Evolutionary conservation across 2,329 filamentous ascomycete genomes (phyloP).

Genomic region (Geosmithia morbida): DNA sequence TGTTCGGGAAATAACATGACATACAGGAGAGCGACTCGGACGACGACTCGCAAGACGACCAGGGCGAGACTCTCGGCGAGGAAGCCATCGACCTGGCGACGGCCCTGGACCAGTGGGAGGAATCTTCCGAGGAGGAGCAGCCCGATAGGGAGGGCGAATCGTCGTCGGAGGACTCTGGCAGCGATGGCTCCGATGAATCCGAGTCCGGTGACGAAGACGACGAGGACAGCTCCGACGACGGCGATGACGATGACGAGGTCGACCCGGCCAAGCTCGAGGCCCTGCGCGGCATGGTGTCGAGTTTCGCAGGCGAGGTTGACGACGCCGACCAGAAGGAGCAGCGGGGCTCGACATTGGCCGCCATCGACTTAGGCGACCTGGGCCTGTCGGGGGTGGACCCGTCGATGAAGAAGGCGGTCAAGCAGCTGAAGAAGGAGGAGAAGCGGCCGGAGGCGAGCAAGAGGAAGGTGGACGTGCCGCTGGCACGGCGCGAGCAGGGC

Average conservation of each 20-base stretch:
- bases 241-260: constrained; percentile 33
- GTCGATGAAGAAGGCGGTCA: constrained; percentile 63
- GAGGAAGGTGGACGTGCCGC: constrained; percentile 61
- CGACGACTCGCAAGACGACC: constrained; percentile 33
- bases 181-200: constrained; percentile 26
- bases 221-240: constrained; percentile 19
- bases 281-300: constrained; percentile 54
- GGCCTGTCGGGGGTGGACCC: constrained; percentile 58
- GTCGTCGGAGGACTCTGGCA: constrained; percentile 24
- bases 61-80: constrained; percentile 42
- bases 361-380: constrained; percentile 64
- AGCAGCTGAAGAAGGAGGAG: constrained; percentile 52
- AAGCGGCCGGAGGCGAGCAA: constrained; percentile 20
- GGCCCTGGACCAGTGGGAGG: constrained; percentile 40
- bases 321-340: constrained; percentile 26
- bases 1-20: neutral
- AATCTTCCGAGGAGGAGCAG: constrained; percentile 28
- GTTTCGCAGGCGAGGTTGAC: constrained; percentile 51
- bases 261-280: constrained; percentile 46
- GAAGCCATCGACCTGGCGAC: constrained; percentile 45
- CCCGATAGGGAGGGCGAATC: constrained; percentile 18
- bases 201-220: constrained; percentile 27
- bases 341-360: constrained; percentile 37
- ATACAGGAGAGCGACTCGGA: constrained; percentile 39
- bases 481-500: constrained; percentile 78